These are phyloP conservation scores for Mediolabrus comicus DNA, from an alignment of 108 stramenopile genomes.

Conservation along the genomic window DNA sequence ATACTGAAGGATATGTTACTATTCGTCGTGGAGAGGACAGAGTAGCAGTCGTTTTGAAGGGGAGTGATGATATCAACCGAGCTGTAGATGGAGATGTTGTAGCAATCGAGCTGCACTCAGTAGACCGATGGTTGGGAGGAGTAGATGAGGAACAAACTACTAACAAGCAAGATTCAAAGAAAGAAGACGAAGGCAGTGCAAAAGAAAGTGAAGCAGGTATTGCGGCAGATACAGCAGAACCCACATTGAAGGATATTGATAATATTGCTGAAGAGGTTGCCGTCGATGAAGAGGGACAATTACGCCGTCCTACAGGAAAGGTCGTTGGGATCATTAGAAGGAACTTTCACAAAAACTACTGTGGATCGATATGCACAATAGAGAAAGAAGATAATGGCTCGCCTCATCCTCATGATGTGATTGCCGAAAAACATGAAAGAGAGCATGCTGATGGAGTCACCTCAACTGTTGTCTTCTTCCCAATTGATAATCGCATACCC, in stretches of 20 bases:
- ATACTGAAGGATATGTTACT: slow-evolving; percentile 56
- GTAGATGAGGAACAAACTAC: neutral
- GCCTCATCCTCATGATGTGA: slow-evolving; percentile 57
- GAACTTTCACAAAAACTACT: slow-evolving; percentile 68
- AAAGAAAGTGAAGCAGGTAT: slow-evolving; percentile 39
- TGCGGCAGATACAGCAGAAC: slow-evolving; percentile 73
- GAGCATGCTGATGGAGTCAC: slow-evolving; percentile 79
- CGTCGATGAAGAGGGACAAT: slow-evolving; percentile 32
- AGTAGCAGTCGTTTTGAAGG: slow-evolving; percentile 71
- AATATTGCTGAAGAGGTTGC: slow-evolving; percentile 62
- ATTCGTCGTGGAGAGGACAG: slow-evolving; percentile 74
- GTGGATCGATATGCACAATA: slow-evolving; percentile 72
- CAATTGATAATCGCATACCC: slow-evolving; percentile 87
- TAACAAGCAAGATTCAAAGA: neutral
- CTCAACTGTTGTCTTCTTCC: slow-evolving; percentile 84
- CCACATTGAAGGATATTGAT: slow-evolving; percentile 56
- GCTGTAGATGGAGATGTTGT: slow-evolving; percentile 97
- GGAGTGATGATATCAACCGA: slow-evolving; percentile 79
- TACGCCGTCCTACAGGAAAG: slow-evolving; percentile 74
- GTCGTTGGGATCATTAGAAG: slow-evolving; percentile 88
- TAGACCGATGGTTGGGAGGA: slow-evolving; percentile 60
- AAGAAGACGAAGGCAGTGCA: neutral
- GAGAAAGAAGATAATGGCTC: slow-evolving; percentile 15
- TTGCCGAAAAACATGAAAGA: slow-evolving; percentile 70
- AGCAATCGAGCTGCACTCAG: slow-evolving; percentile 73